Percentiles rank a stretch among this genome's conserved stretches.
These are phyloP conservation scores for Trichoderma parareesei DNA, from an alignment of 495 filamentous ascomycete species.

Conservation along the genomic window DNA sequence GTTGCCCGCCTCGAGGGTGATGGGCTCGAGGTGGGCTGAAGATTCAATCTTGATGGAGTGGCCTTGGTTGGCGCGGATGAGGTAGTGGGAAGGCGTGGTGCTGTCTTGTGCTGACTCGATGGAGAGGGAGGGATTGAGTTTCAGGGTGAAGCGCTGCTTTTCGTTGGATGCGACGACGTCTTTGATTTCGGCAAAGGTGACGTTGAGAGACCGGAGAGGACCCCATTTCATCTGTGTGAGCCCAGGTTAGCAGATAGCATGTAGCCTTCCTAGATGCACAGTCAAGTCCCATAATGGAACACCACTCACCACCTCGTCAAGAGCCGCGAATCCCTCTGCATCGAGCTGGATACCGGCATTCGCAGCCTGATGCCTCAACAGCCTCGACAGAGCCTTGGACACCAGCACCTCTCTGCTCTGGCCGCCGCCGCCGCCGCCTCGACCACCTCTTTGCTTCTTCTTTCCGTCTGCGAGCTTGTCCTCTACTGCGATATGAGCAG, in stretches of 20 bases:
- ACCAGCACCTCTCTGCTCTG: slow-evolving; percentile 53
- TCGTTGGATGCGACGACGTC: slow-evolving; percentile 66
- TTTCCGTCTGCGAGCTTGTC: background rate
- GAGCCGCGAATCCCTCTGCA: slow-evolving; percentile 67
- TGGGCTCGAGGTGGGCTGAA: slow-evolving; percentile 56
- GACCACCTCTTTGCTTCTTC: background rate
- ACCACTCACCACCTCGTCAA: slow-evolving; percentile 71
- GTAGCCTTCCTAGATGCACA: too few relatives aligned
- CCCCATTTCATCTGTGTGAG: slow-evolving; percentile 67
- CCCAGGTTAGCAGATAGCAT: too few relatives aligned
- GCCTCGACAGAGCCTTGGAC: slow-evolving; percentile 70
- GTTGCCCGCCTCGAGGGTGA: slow-evolving; percentile 43
- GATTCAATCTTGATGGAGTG: slow-evolving; percentile 67
- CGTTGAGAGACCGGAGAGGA: slow-evolving; percentile 57
- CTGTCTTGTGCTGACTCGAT: slow-evolving; percentile 19
- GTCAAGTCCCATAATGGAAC: too few relatives aligned
- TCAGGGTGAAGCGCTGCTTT: slow-evolving; percentile 80
- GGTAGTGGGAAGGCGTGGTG: slow-evolving; percentile 54
- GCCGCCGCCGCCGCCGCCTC: slow-evolving; percentile 23
- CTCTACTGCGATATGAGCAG: background rate
- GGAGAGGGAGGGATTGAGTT: slow-evolving; percentile 29
- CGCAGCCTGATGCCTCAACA: slow-evolving; percentile 78
- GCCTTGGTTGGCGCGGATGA: slow-evolving; percentile 93
- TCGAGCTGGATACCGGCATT: slow-evolving; percentile 70
- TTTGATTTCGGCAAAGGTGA: slow-evolving; percentile 66